Conservation (phyloP, 306 rosid species). For the Dalbergia cochinchinensis region DNA sequence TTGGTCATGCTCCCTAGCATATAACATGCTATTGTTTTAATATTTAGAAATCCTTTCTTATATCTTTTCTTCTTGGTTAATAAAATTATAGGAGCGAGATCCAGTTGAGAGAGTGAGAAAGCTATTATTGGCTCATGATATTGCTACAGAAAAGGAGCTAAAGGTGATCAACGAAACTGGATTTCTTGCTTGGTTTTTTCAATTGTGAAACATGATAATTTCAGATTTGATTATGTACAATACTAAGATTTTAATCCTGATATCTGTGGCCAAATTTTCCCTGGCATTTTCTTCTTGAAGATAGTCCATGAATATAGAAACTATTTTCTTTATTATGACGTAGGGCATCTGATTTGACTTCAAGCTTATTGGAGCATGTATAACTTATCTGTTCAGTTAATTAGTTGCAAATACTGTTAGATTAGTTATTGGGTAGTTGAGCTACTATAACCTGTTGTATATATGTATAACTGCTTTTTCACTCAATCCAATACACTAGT, state of each 20-base stretch:
- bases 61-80: constrained; percentile 22
- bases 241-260: background rate
- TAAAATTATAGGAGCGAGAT: constrained; percentile 86
- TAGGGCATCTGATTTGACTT: constrained; percentile 13
- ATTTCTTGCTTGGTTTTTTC: constrained; percentile 25
- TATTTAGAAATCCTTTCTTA: constrained; percentile 4
- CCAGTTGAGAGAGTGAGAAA: constrained; percentile 92
- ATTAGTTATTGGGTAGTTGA: too few species aligned
- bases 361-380: too few species aligned
- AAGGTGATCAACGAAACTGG: constrained; percentile 62
- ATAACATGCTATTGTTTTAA: background rate
- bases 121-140: constrained; percentile 73
- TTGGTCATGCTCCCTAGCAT: constrained; percentile 39
- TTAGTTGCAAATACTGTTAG: too few species aligned
- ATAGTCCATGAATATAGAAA: background rate
- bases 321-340: constrained; percentile 14
- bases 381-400: too few species aligned
- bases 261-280: constrained; percentile 23
- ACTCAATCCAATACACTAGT: too few species aligned
- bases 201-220: constrained; percentile 11
- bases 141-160: constrained; percentile 89
- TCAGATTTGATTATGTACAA: background rate
- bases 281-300: background rate
- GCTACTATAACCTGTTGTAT: too few species aligned
- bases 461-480: too few species aligned